Percentiles rank a stretch among this genome's conserved stretches.
Conservation (phyloP, 169 alveolate species). For the Eimeria tenella region DNA sequence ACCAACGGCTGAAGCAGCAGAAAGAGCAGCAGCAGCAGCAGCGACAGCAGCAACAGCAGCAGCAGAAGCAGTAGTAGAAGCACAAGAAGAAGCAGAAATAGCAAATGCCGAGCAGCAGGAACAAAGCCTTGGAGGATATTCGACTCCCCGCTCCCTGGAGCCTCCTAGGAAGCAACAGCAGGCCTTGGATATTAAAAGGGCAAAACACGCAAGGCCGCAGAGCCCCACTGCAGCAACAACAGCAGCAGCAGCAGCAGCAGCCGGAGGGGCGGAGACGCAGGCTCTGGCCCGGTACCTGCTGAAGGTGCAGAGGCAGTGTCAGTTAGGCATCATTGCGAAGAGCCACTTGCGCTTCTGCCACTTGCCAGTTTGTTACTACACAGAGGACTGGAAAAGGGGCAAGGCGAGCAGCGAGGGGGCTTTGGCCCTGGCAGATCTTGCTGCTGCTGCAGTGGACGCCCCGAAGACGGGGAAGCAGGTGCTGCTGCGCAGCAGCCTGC, state of each 20-base stretch:
- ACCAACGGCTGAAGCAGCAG: background rate
- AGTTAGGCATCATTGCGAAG: slow-evolving; percentile 79
- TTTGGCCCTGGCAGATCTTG: slow-evolving; percentile 82
- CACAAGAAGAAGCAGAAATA: background rate
- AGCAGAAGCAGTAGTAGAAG: background rate
- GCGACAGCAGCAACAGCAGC: background rate
- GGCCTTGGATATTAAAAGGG: background rate
- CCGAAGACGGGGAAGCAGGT: slow-evolving; percentile 84
- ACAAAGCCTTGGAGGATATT: no score
- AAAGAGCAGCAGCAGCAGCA: no score
- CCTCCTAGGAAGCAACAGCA: background rate
- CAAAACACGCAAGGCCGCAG: background rate
- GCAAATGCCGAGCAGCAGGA: background rate
- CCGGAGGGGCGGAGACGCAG: background rate
- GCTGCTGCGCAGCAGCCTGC: background rate
- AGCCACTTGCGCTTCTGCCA: slow-evolving; percentile 78
- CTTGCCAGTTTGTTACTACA: background rate
- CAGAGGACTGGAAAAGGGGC: background rate
- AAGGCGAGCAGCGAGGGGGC: slow-evolving; percentile 80
- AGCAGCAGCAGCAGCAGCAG: background rate
- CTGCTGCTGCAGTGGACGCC: slow-evolving; percentile 87
- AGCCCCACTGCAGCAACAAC: background rate
- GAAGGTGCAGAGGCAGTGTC: slow-evolving; percentile 70
- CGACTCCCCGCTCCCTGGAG: background rate
- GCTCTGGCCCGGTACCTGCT: slow-evolving; percentile 64